Base-by-base conservation (phyloP, 192 early-diverging fungal species). In the Coemansia sp. region DNA sequence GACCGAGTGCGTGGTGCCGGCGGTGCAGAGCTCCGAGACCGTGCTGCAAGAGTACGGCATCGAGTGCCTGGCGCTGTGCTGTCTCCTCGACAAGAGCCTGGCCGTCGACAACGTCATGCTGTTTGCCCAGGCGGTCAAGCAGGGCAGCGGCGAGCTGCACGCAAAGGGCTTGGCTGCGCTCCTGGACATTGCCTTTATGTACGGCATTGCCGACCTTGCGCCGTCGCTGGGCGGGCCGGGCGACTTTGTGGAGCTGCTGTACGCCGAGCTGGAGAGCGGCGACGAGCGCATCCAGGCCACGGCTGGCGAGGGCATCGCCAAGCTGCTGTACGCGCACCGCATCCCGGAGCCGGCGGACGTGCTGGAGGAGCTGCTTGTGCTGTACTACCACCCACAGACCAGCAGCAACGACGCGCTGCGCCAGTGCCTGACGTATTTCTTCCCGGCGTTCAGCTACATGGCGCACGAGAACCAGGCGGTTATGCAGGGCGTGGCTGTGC, bases 381-480 rank as follows among this genome's bases (percentile, higher is more conserved):
- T 93, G 16, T 96, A 94, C 73, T 94, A 89, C 70, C 87, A 93
- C 67, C 88, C 89, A 16, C 60, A 71, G 2, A 92, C 88, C 6
- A 71, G 61, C 10, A 60, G 49, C 29, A 93, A 93, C 61, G 71
- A 86, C 46, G 81, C 85, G 11, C 71, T 92, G 52, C 80, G 89
- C 1, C 92, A 94, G 64, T 96, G 92, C 59, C 81, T 96, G n/a
- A 84, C 82, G 21, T 96, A 93, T 65, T 96, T 96, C 54, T 84
- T 96, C 54, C 92, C 90, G 7, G 89, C 88, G 11, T 94, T 83
- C 62, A 87, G 90, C 64, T 85, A 91, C 58, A 92, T 93, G 25
- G 81, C 86, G 6, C 59, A 77, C 40, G 85, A 87, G 0, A 90
- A 89, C 73, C 94, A 94, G 69, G 66, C 54, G 10, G 54, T 84